Base-by-base conservation (phyloP, 192 early-diverging fungal species). In the Obelidium mucronatum region DNA sequence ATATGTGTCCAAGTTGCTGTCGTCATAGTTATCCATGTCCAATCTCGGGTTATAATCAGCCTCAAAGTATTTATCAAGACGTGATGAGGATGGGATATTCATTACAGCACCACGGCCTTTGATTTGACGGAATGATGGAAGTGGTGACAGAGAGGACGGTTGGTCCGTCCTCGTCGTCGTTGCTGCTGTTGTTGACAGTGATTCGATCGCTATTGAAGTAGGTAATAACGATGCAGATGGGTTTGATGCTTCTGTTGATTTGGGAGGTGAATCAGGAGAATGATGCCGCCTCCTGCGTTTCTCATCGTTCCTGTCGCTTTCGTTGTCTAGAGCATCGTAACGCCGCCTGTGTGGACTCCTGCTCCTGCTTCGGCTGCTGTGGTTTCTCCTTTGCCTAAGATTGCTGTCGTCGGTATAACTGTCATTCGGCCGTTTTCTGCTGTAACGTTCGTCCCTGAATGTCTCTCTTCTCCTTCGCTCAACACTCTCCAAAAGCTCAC, bases 11-110 rank as follows among this genome's bases (percentile, higher is more conserved):
- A 85, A 30, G 68, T 61, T 82, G 15, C 36, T 42, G 54, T 86
- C 86, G 70, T 84, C 82, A 67, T 84, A 87, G 74, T 87, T 87
- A 67, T 82, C 79, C 26, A 84, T 67, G 70, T 87, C 86, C 2
- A 86, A 71, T 13, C 70, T 33, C 0, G 86, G 84, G 66, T 87
- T 75, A 71, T 87, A 87, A 2, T 48, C 67, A 22, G 72, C 24
- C 5, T 83, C 79, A 78, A 87, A 87, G 39, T 60, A 81, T 59
- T 83, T 80, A 74, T 87, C 86, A 39, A 87, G 75, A 2, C 84
- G 77, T 26, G 79, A 42, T 24, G 83, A 80, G 76, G 33, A 73
- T 54, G 40, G 35, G 33, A n/a, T 80, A 78, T 17, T 81, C 71
- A 24, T 77, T 76, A 24, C 78, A 51, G 34, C 54, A 13, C 64